These are phyloP conservation scores for Eucalyptus virginea DNA, from an alignment of 345 rosid species.

Conservation along the genomic window DNA sequence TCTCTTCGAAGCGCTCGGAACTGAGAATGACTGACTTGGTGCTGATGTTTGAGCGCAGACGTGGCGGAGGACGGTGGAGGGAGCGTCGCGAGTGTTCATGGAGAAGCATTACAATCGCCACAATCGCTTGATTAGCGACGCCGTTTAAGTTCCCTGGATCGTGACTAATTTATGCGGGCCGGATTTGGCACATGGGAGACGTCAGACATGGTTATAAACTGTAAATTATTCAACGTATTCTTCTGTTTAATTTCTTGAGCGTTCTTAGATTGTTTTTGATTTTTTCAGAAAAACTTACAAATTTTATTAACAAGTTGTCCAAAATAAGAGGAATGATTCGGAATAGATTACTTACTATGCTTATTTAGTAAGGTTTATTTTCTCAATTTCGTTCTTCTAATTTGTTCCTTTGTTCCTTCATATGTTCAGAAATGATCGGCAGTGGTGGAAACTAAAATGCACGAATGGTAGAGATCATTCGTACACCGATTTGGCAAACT, in stretches of 20 bases:
- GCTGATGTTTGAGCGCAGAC: conserved; percentile 26
- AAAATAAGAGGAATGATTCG: background rate
- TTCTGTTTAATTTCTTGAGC: background rate
- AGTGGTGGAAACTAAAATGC: background rate
- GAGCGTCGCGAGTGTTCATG: conserved; percentile 63
- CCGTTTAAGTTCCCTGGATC: background rate
- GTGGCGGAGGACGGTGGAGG: conserved; percentile 80
- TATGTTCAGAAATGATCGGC: background rate
- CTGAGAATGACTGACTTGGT: background rate
- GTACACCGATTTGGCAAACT: background rate
- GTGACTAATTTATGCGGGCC: background rate
- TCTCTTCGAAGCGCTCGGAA: background rate
- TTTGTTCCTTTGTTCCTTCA: background rate
- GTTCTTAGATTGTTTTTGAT: background rate
- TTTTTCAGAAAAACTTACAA: background rate
- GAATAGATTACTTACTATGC: background rate
- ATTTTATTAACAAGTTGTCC: background rate
- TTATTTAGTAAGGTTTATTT: background rate
- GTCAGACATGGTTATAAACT: background rate
- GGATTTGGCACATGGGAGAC: background rate
- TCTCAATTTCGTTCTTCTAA: background rate
- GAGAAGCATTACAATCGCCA: conserved; percentile 79
- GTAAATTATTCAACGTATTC: background rate
- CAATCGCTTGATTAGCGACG: conserved; percentile 65
- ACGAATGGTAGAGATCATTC: background rate